phyloP scores from a whole-genome alignment of 2,329 filamentous ascomycete species.

The Colletotrichum gigasporum region DNA sequence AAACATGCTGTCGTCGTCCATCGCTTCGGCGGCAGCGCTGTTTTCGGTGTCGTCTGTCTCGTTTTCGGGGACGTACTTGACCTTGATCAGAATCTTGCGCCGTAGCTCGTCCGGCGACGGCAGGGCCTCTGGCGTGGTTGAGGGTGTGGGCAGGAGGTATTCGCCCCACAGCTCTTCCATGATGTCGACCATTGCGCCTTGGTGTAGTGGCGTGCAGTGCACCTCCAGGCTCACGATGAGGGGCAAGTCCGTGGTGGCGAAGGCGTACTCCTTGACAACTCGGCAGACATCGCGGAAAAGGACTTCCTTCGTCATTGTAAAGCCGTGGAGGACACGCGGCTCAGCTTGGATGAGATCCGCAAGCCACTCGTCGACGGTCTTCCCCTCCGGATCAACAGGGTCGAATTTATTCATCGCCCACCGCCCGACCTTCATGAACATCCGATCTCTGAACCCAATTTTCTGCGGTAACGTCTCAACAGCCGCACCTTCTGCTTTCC shows the following conservation, averaged over 20 bases:
- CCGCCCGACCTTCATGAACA: constrained; percentile 3
- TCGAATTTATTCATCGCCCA: constrained; percentile 12
- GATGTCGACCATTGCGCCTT: constrained; percentile 89
- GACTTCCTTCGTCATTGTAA: constrained; percentile 89
- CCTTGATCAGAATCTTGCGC: constrained; percentile 84
- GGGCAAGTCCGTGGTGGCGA: constrained; percentile 78
- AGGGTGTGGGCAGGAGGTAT: constrained; percentile 70
- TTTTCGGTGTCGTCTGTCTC: no score
- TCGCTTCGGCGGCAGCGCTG: background rate
- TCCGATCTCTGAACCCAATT: background rate
- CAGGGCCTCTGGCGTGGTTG: constrained; percentile 57
- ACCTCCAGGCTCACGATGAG: constrained; percentile 93
- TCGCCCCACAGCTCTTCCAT: constrained; percentile 85
- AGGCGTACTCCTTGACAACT: constrained; percentile 81
- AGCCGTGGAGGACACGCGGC: constrained; percentile 84
- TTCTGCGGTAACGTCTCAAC: background rate
- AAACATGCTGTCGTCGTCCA: constrained; percentile 2
- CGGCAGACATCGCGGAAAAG: constrained; percentile 86
- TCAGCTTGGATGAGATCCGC: constrained; percentile 51
- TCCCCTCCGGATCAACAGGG: background rate
- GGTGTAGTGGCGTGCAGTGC: constrained; percentile 81
- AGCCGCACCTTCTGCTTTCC: no score
- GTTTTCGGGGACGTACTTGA: constrained; percentile 64
- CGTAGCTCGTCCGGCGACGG: constrained; percentile 76
- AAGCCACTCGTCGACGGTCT: background rate